Evolutionary conservation across 2,329 filamentous ascomycete genomes (phyloP).

Genomic region (Huntiella savannae): DNA sequence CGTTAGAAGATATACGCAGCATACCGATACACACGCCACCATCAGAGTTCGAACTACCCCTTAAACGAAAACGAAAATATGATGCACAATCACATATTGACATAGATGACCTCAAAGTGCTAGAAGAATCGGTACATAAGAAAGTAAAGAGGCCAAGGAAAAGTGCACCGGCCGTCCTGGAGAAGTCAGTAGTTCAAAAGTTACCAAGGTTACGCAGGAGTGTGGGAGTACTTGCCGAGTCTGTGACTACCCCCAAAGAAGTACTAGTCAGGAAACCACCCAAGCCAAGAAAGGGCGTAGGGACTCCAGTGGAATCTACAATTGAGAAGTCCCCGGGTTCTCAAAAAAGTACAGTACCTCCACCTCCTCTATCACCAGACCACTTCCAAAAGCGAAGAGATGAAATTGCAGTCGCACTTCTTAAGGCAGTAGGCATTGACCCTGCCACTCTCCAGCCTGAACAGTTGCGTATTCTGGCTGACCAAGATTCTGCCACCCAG

Average conservation of each 20-base stretch:
- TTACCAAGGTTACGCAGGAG: too few relatives aligned
- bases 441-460: conserved; percentile 32
- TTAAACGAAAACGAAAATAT: neutral
- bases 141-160: neutral
- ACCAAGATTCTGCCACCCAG: conserved; percentile 37
- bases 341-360: too few relatives aligned
- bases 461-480: conserved; percentile 40
- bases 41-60: neutral
- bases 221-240: too few relatives aligned
- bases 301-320: too few relatives aligned
- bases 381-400: conserved; percentile 10
- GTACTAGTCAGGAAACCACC: too few relatives aligned
- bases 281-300: too few relatives aligned
- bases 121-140: neutral
- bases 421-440: conserved; percentile 29
- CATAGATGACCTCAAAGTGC: neutral
- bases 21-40: conserved; percentile 4
- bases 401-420: conserved; percentile 24
- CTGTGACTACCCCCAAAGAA: too few relatives aligned
- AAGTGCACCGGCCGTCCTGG: neutral
- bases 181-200: too few relatives aligned
- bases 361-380: neutral
- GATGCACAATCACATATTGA: neutral
- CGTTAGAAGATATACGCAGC: conserved; percentile 30
- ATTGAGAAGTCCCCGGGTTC: too few relatives aligned